phyloP scores from a whole-genome alignment of 371 early-diverging fungal genomes.

The Dinochytrium kinnereticum region DNA sequence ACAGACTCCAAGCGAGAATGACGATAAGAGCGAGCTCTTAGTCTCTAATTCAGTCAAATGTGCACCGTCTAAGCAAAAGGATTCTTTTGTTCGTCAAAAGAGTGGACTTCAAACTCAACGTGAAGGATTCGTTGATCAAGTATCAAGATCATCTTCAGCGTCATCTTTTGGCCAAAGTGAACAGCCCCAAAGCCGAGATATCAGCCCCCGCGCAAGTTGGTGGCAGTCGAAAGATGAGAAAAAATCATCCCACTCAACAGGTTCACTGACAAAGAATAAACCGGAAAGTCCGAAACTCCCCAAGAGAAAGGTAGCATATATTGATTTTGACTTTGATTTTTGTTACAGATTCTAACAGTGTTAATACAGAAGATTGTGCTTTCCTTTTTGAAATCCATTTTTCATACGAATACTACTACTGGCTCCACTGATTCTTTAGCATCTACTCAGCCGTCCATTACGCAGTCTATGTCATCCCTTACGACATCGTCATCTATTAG shows the following conservation, averaged over 20 bases:
- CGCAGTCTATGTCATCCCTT: constrained; percentile 22
- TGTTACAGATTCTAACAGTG: neutral
- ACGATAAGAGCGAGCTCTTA: no score
- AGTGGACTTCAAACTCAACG: neutral
- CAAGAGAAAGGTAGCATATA: constrained; percentile 1
- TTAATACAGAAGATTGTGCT: neutral
- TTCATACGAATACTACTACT: neutral
- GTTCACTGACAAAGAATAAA: neutral
- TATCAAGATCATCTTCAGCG: constrained; percentile 1
- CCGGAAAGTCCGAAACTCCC: constrained; percentile 1
- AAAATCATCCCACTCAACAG: neutral
- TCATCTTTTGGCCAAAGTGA: neutral
- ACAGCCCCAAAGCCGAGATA: neutral
- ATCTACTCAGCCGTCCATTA: constrained; percentile 21
- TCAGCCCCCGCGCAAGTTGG: neutral
- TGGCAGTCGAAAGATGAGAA: neutral
- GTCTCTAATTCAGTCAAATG: no score
- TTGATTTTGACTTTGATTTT: no score
- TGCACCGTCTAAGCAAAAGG: neutral
- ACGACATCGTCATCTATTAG: neutral
- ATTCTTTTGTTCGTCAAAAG: neutral
- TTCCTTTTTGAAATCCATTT: neutral
- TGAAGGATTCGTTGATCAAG: neutral
- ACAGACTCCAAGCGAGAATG: no score
- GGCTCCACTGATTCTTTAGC: constrained; percentile 2